Evolutionary conservation across 2,329 filamentous ascomycete genomes (phyloP).

Genomic region (Hypoxylon sp.): DNA sequence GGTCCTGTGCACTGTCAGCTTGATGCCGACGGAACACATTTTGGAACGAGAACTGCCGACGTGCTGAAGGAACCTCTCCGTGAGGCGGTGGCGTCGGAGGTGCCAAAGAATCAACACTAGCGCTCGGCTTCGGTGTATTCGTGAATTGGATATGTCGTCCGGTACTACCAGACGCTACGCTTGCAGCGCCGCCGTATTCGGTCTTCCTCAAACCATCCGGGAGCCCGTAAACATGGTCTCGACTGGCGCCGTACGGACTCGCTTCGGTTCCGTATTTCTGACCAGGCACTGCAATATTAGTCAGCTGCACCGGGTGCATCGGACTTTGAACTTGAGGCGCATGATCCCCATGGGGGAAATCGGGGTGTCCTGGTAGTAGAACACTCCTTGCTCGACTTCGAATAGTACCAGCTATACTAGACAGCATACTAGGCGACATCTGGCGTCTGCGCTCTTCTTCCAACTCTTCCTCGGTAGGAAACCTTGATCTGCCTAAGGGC

Average conservation of each 20-base stretch:
- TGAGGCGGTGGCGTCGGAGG: slow-evolving; percentile 76
- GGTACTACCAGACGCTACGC: slow-evolving; percentile 60
- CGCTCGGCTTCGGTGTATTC: slow-evolving; percentile 59
- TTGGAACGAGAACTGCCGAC: slow-evolving; percentile 92
- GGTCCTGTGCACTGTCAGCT: slow-evolving; percentile 54
- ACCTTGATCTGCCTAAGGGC: slow-evolving; percentile 88
- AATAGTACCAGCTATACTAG: slow-evolving; percentile 71
- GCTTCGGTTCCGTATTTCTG: slow-evolving; percentile 63
- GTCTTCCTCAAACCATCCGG: slow-evolving; percentile 62
- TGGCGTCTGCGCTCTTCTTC: slow-evolving; percentile 67
- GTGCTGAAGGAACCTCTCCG: slow-evolving; percentile 64
- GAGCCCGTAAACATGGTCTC: slow-evolving; percentile 67
- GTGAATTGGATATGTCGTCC: slow-evolving; percentile 65
- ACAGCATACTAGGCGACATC: slow-evolving; percentile 64
- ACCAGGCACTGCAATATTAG: slow-evolving; percentile 69
- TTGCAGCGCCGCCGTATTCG: slow-evolving; percentile 65
- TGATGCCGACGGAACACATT: slow-evolving; percentile 79
- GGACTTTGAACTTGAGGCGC: slow-evolving; percentile 64
- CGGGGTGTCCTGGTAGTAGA: slow-evolving; percentile 58
- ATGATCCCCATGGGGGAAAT: slow-evolving; percentile 58
- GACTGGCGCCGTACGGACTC: slow-evolving; percentile 58
- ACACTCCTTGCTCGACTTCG: slow-evolving; percentile 63
- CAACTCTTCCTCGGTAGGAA: slow-evolving; percentile 78
- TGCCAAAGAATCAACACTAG: slow-evolving; percentile 60
- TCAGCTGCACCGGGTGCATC: slow-evolving; percentile 74